Conservation (phyloP, 2,329 filamentous ascomycete genomes). For the Delphinella strobiligena region DNA sequence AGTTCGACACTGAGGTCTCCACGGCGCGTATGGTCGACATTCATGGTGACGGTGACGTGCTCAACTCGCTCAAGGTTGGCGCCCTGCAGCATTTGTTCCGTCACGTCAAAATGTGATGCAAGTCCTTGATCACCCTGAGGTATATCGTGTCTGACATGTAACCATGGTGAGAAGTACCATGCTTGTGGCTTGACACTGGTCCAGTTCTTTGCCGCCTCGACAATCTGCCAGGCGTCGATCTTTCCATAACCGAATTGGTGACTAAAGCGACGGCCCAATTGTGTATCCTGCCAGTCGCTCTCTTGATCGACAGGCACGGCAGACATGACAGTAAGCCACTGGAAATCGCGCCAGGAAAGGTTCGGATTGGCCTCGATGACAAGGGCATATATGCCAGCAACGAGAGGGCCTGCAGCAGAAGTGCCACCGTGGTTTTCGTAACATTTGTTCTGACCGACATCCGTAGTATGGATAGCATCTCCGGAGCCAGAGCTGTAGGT, state of each 20-base stretch:
- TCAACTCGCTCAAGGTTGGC: constrained; percentile 81
- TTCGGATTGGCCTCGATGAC: constrained; percentile 77
- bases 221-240: constrained; percentile 73
- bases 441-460: constrained; percentile 72
- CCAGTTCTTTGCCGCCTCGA: constrained; percentile 78
- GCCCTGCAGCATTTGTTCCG: constrained; percentile 61
- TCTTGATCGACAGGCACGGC: constrained; percentile 65
- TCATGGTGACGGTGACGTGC: constrained; percentile 97
- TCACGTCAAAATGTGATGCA: constrained; percentile 70
- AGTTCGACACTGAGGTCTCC: constrained; percentile 90
- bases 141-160: constrained; percentile 74
- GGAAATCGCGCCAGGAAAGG: constrained; percentile 84
- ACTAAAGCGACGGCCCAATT: constrained; percentile 75
- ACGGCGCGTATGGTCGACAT: constrained; percentile 72
- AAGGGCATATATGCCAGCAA: constrained; percentile 82
- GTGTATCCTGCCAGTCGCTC: constrained; percentile 70
- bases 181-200: constrained; percentile 85
- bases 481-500: constrained; percentile 88
- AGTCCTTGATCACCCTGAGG: constrained; percentile 76
- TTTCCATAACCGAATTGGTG: constrained; percentile 96
- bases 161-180: constrained; percentile 89
- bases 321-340: constrained; percentile 78
- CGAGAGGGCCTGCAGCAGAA: constrained; percentile 86
- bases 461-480: constrained; percentile 91
- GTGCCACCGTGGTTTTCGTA: constrained; percentile 81